Evolutionary conservation across 495 filamentous ascomycete species (phyloP), one percentile per base, ranked within the genome.

Genomic region (Xylaria sp.): DNA sequence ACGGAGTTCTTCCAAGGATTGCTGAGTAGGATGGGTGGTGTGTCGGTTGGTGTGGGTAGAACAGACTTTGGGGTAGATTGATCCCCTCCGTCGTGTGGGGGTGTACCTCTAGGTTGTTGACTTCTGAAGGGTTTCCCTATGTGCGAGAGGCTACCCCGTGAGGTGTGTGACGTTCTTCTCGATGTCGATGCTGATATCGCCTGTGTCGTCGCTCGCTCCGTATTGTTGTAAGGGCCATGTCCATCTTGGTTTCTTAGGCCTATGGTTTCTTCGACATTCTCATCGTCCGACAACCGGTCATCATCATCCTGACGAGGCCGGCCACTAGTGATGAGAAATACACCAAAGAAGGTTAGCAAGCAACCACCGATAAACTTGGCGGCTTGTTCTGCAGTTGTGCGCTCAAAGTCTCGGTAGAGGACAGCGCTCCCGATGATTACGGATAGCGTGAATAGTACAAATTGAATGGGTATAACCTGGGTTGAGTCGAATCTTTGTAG

Each of bases 401-500:
- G 91, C 77, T 97, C 90, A 75, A 99, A 99, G 80, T 99, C 96
- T 7, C 94, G 89, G 77, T 98, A 99, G 14, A 99, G 81, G 33
- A 99, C 85, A 0, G 96, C 94, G 78, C 93, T 97, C 57, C 96
- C 96, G 63, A 97, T 87, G 75, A 99, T 98, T 64, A 99, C 96
- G 2, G 91, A 97, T 7, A 99, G 84, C 0, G 96, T 99, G 79
- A 99, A 99, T 48, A 97, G 86, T 33, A 99, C 96, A 74, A 99
- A 99, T 76, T 99, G 96, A 15, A 93, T 93, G 2, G 96, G 96
- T 65, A 99, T 98, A 71, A 99, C 96, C 75, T 97, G 93, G 0
- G 96, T 99, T 0, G 95, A 95, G 79, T 97, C 93, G 82, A 99
- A 99, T 65, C 93, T 90, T 77, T 97, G 94, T 24, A 99, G 84